These are phyloP conservation scores for Dacryopinax primogenitus DNA, from an alignment of 768 basidiomycete genomes.

Conservation along the genomic window DNA sequence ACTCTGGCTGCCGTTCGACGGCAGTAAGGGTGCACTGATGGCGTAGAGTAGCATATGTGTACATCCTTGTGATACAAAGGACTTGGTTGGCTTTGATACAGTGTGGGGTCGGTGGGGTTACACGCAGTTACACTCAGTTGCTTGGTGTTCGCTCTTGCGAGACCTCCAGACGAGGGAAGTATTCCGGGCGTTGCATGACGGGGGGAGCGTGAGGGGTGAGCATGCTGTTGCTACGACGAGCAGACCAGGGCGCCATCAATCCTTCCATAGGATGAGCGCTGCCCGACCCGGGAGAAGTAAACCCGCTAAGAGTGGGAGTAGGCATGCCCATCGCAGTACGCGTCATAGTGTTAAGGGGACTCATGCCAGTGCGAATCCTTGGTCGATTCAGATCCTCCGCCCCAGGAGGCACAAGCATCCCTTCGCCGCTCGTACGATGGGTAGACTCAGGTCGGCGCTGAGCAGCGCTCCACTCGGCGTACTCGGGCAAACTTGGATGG, in stretches of 20 bases:
- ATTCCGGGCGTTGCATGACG: not conserved
- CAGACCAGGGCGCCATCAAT: not conserved
- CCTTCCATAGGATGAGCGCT: not conserved
- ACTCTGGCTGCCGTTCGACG: not conserved
- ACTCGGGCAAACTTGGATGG: not conserved
- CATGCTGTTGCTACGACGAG: not conserved
- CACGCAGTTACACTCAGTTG: constrained; percentile 6
- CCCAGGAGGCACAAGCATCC: constrained; percentile 1
- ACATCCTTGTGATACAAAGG: constrained; percentile 9
- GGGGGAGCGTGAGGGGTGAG: not conserved
- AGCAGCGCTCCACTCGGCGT: not conserved
- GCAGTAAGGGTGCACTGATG: not conserved
- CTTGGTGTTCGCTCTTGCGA: constrained; percentile 4
- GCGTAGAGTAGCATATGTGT: not conserved
- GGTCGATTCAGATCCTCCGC: not conserved
- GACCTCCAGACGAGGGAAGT: constrained; percentile 2
- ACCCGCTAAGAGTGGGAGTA: not conserved
- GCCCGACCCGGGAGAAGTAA: too few species aligned
- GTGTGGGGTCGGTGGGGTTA: not conserved
- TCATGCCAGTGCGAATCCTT: not conserved
- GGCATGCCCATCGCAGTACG: not conserved
- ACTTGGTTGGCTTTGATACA: constrained; percentile 7
- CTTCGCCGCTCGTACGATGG: constrained; percentile 1
- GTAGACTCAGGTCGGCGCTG: not conserved
- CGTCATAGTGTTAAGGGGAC: not conserved